Evolutionary conservation across 1,139 yeast species (phyloP).

Genomic region (Hyphopichia khmerensis): DNA sequence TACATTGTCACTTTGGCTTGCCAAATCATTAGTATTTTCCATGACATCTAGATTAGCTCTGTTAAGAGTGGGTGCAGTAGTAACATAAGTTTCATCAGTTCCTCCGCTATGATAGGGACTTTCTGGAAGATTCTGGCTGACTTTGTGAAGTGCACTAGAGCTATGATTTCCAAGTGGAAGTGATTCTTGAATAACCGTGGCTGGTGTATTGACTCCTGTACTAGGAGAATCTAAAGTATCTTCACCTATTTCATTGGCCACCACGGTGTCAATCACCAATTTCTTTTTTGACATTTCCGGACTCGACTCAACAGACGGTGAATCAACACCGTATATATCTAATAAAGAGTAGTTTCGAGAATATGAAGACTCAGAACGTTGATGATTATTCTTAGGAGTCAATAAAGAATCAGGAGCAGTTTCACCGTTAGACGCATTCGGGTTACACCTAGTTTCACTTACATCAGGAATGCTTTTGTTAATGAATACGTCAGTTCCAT

Average conservation of each 20-base stretch:
- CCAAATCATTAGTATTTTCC: slow-evolving; percentile 1
- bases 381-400: slow-evolving; percentile 18
- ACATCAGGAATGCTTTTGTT: background rate
- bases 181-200: background rate
- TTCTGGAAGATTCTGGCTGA: background rate
- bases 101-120: background rate
- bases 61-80: background rate
- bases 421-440: background rate
- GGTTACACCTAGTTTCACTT: background rate
- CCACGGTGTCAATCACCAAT: background rate
- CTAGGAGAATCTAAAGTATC: background rate
- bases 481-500: background rate
- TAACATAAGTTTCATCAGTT: background rate
- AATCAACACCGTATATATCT: slow-evolving; percentile 24
- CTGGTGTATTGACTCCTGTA: background rate
- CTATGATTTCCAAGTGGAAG: background rate
- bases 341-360: slow-evolving; percentile 36
- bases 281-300: background rate
- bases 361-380: slow-evolving; percentile 29
- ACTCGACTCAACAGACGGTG: slow-evolving; percentile 10
- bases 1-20: background rate
- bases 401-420: background rate
- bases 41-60: background rate
- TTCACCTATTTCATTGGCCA: background rate
- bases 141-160: background rate